These are phyloP conservation scores for Arthrinium phaeospermum DNA, from an alignment of 2,329 filamentous ascomycete species.

Conservation along the genomic window DNA sequence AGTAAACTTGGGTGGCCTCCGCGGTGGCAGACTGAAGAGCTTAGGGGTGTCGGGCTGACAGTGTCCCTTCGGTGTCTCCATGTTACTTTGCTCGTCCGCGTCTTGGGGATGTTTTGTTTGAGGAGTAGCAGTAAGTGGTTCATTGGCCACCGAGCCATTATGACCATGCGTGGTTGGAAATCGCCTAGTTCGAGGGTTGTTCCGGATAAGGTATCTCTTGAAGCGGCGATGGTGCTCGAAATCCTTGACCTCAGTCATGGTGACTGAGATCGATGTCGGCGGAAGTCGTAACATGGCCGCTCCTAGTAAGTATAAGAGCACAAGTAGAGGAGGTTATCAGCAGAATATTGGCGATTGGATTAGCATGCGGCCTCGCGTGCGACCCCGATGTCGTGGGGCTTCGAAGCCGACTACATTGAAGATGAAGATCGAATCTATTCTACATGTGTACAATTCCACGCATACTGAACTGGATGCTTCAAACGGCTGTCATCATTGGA, in stretches of 20 bases:
- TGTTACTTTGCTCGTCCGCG: background rate
- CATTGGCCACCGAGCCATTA: constrained; percentile 20
- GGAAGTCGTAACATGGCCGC: constrained; percentile 47
- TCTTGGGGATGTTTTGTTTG: background rate
- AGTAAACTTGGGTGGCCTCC: background rate
- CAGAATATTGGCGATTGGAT: background rate
- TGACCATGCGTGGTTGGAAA: constrained; percentile 26
- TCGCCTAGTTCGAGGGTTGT: constrained; percentile 26
- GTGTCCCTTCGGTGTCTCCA: background rate
- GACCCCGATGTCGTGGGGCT: background rate
- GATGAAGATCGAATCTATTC: background rate
- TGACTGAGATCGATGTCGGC: constrained; percentile 46
- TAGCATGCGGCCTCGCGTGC: background rate
- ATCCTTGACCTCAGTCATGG: constrained; percentile 48
- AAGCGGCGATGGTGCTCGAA: constrained; percentile 42
- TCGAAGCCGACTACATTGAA: background rate
- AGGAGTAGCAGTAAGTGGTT: background rate
- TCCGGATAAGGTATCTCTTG: constrained; percentile 40
- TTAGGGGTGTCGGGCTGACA: background rate
- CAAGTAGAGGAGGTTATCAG: background rate
- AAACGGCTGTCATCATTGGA: background rate
- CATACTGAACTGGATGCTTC: background rate
- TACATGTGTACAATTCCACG: background rate
- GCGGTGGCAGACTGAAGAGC: background rate
- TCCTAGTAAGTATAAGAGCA: background rate